A percentile compares a stretch with the other conserved stretches of the same genome.
Evolutionary conservation across 2,329 filamentous ascomycete genomes (phyloP).

Genomic region (Colletotrichum gloeosporioides): DNA sequence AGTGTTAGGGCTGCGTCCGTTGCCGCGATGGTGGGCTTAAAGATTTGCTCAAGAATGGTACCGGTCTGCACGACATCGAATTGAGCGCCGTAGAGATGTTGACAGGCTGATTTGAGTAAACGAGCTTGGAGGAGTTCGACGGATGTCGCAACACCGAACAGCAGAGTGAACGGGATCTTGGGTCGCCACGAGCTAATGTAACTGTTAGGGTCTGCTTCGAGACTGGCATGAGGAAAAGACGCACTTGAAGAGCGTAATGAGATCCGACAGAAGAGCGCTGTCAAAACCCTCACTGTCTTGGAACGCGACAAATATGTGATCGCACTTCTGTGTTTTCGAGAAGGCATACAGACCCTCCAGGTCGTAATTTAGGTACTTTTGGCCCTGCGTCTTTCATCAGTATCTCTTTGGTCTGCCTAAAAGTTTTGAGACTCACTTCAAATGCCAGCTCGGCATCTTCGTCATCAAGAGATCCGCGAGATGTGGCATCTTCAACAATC

Average conservation of each 20-base stretch:
- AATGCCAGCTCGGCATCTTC: conserved; percentile 56
- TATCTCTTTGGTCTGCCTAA: neutral
- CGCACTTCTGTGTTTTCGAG: conserved; percentile 55
- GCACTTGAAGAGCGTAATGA: conserved; percentile 73
- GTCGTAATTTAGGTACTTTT: conserved; percentile 78
- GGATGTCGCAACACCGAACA: conserved; percentile 84
- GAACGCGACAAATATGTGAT: conserved; percentile 73
- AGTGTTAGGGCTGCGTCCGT: conserved; percentile 63
- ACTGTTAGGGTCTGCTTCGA: neutral
- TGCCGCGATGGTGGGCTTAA: conserved; percentile 68
- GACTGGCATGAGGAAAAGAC: conserved; percentile 24
- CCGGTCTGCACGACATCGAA: conserved; percentile 80
- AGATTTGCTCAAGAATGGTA: conserved; percentile 75
- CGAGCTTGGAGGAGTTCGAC: conserved; percentile 80
- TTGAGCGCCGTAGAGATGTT: conserved; percentile 70
- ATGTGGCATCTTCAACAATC: conserved; percentile 71
- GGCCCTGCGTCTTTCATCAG: conserved; percentile 49
- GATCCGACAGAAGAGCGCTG: conserved; percentile 71
- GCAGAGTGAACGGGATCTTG: conserved; percentile 76
- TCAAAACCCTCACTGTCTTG: conserved; percentile 87
- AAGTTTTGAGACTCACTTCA: conserved; percentile 52
- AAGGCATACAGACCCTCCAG: conserved; percentile 72
- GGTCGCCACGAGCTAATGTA: conserved; percentile 66
- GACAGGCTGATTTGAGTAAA: conserved; percentile 71
- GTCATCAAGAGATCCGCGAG: conserved; percentile 49